A percentile compares a stretch with the other conserved stretches of the same genome.
Conservation (phyloP, 768 basidiomycete species). For the Suillus occidentalis region DNA sequence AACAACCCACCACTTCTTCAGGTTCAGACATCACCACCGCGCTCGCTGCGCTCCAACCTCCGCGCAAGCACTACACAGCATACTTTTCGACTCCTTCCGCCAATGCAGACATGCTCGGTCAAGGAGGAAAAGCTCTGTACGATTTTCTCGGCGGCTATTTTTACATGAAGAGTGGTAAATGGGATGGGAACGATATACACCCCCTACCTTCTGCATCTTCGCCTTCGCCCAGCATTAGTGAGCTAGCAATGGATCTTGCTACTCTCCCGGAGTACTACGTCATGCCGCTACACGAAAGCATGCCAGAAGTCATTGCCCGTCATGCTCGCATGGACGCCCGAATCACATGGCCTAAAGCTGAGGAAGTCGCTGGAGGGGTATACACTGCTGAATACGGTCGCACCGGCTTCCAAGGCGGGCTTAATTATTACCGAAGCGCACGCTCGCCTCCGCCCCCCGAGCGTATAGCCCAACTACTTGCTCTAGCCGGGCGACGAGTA, state of each 20-base stretch:
- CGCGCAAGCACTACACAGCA: conserved; percentile 56
- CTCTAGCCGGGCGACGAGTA: conserved; percentile 47
- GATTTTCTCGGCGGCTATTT: conserved; percentile 27
- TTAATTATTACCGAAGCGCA: conserved; percentile 54
- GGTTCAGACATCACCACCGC: conserved; percentile 10
- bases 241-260: conserved; percentile 35
- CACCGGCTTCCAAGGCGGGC: conserved; percentile 64
- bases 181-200: conserved; percentile 41
- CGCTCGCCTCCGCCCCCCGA: conserved; percentile 31
- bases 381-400: conserved; percentile 49
- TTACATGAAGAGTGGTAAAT: conserved; percentile 60
- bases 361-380: conserved; percentile 40
- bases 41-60: conserved; percentile 45
- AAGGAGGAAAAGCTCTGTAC: conserved; percentile 18
- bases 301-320: conserved; percentile 47
- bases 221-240: conserved; percentile 20
- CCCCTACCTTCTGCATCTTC: conserved; percentile 35
- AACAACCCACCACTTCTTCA: conserved; percentile 14
- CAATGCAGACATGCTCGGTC: conserved; percentile 42
- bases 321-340: conserved; percentile 31
- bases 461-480: conserved; percentile 40
- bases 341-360: conserved; percentile 48
- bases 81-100: conserved; percentile 52
- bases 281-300: conserved; percentile 53
- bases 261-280: conserved; percentile 59